These are phyloP conservation scores for Chlorella vulgaris DNA, from an alignment of 139 green algal species.

Conservation along the genomic window DNA sequence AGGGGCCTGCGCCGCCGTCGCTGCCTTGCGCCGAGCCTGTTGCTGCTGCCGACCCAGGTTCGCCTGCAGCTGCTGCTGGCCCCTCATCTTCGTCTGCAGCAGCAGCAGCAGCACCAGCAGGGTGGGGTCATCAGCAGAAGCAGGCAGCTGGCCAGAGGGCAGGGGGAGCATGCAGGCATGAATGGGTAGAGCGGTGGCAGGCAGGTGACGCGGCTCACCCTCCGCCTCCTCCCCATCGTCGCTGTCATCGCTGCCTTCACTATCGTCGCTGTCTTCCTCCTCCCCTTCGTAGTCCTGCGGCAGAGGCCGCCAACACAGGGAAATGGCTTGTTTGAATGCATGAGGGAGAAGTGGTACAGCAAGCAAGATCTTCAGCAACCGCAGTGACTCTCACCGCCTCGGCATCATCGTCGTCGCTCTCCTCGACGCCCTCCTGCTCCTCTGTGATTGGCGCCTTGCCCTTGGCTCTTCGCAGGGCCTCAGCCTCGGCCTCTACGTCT, in stretches of 20 bases:
- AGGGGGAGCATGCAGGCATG: neutral
- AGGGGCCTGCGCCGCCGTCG: constrained; percentile 22
- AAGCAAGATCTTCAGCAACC: too few species aligned
- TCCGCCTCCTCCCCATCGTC: constrained; percentile 13
- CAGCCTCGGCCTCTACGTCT: constrained; percentile 8
- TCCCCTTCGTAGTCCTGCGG: constrained; percentile 20
- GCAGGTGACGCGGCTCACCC: neutral
- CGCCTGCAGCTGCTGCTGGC: neutral
- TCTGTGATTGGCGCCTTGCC: constrained; percentile 24
- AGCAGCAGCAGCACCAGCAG: neutral
- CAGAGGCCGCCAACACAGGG: neutral
- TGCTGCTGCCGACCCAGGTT: neutral
- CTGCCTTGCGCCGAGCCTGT: constrained; percentile 1
- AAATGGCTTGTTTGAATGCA: too few species aligned
- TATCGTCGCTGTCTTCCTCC: constrained; percentile 4
- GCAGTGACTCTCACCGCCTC: constrained; percentile 20
- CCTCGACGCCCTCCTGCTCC: neutral
- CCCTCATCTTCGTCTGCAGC: constrained; percentile 7
- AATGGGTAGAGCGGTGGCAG: neutral
- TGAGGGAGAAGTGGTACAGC: too few species aligned
- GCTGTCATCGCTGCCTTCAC: neutral
- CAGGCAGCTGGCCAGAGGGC: too few species aligned
- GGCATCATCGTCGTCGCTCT: constrained; percentile 11
- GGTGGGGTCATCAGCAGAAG: too few species aligned
- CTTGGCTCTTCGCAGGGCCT: constrained; percentile 9